Conservation (phyloP, 2,329 filamentous ascomycete species). For the Taxawa tesnikishii region DNA sequence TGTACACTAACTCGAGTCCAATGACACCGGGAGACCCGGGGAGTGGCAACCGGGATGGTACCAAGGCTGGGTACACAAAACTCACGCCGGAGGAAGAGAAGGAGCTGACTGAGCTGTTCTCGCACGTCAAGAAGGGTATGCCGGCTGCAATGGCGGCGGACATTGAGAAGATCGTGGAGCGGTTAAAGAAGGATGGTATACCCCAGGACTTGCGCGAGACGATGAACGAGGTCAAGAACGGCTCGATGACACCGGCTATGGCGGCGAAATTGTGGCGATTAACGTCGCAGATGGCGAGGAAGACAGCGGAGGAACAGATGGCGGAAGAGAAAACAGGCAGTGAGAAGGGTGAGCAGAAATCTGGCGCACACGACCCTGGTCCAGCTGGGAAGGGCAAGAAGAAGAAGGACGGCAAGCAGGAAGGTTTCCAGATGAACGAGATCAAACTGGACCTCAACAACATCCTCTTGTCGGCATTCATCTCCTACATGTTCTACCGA, state of each 20-base stretch:
- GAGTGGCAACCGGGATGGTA: conserved; percentile 18
- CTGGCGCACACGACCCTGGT: conserved; percentile 32
- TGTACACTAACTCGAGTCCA: conserved; percentile 30
- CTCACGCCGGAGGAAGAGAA: conserved; percentile 45
- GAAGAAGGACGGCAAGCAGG: conserved; percentile 21
- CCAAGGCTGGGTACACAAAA: conserved; percentile 24
- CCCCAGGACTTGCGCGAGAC: conserved; percentile 56
- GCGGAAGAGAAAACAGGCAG: conserved; percentile 15
- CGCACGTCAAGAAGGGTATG: conserved; percentile 43
- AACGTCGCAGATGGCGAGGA: conserved; percentile 42
- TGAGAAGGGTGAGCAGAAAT: conserved; percentile 25
- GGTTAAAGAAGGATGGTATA: conserved; percentile 56
- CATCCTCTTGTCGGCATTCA: conserved; percentile 44
- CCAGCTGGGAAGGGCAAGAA: conserved; percentile 21
- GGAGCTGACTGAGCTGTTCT: conserved; percentile 45
- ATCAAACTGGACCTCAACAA: conserved; percentile 44
- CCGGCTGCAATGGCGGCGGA: conserved; percentile 49
- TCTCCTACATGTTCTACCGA: conserved; percentile 51
- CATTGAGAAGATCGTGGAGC: conserved; percentile 47
- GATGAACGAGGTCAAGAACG: conserved; percentile 41
- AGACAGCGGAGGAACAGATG: conserved; percentile 30
- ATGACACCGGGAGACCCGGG: conserved; percentile 22
- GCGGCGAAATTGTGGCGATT: conserved; percentile 50
- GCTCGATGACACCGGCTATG: conserved; percentile 46
- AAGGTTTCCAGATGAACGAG: conserved; percentile 26